Evolutionary conservation across 2,329 filamentous ascomycete genomes (phyloP), one percentile per base, ranked within the genome.

Genomic region (Raffaelea ambrosiae): DNA sequence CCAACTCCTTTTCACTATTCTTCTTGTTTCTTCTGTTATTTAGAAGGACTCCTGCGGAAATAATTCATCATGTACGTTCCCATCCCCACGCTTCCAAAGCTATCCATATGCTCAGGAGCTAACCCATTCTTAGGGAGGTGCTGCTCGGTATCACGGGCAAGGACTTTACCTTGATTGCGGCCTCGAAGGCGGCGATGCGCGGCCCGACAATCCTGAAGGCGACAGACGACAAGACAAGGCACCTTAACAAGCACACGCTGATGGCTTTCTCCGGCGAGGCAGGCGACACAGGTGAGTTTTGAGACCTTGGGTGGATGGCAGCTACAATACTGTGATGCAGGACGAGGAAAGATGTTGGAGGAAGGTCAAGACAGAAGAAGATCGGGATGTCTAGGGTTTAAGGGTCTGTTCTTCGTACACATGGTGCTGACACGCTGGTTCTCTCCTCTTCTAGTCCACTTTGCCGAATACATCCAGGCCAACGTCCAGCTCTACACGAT

Each of bases 401-500:
- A 43, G 26, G 18, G 4, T 43, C n/a, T 18, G 31, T 7, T 38
- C 13, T 19, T 9, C 20, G 19, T 31, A 19, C 11, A 31, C 39
- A 26, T 44, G 26, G 36, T 39, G n/a, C 29, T 44, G 3, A 13
- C 20, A 16, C 4, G 3, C 11, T 31, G 13, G 35, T 16, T 5
- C 36, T 47, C 18, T 16, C n/a, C 57, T 51, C 23, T 13, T 42
- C 50, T 64, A 95, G 90, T 97, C 54, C 91, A 98, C 83, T 98
- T 98, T 67, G 88, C 94, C 66, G 93, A 98, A 73, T 98, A 91
- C 73, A 94, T 98, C 67, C 90, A 97, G 79, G 90, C 91, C 65
- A 98, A 98, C 69, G 84, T 93, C 54, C 88, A 95, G 71, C 85
- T 98, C 63, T 98, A 98, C 73, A 89, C 87, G 57, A 98, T 97